phyloP scores from a whole-genome alignment of 2,329 filamentous ascomycete species.

The Colletotrichum incanum region DNA sequence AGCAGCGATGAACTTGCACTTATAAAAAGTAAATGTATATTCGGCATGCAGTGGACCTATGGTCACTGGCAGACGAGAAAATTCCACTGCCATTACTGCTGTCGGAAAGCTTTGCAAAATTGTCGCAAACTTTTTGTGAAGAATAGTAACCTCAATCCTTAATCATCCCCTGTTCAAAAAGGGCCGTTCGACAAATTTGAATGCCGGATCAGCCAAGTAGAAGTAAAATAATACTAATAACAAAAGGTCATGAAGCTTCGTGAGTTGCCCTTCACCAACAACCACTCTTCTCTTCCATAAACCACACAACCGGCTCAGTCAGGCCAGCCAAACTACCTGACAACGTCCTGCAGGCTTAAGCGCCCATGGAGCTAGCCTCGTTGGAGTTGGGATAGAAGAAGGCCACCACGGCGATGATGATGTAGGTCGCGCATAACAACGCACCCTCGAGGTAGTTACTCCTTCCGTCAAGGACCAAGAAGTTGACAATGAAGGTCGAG shows the following conservation, averaged over 20 bases:
- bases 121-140: slow-evolving; percentile 15
- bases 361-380: slow-evolving; percentile 59
- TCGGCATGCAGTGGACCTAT: background rate
- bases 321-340: background rate
- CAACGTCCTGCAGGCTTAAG: slow-evolving; percentile 32
- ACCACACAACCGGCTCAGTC: background rate
- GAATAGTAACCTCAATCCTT: slow-evolving; percentile 17
- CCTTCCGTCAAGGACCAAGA: slow-evolving; percentile 86
- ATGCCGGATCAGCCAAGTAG: background rate
- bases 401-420: slow-evolving; percentile 77
- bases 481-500: slow-evolving; percentile 89
- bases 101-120: slow-evolving; percentile 2
- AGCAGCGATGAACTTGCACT: background rate
- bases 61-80: background rate
- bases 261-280: slow-evolving; percentile 28
- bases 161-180: slow-evolving; percentile 26
- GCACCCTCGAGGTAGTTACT: slow-evolving; percentile 91
- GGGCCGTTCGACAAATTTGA: background rate
- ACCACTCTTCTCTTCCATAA: slow-evolving; percentile 9
- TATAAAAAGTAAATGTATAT: background rate
- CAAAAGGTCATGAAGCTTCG: slow-evolving; percentile 21
- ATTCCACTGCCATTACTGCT: background rate
- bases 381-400: slow-evolving; percentile 74
- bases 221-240: background rate
- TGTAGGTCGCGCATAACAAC: slow-evolving; percentile 75